Evolutionary conservation across 345 rosid species (phyloP).

Genomic region (Hibiscus syriacus): DNA sequence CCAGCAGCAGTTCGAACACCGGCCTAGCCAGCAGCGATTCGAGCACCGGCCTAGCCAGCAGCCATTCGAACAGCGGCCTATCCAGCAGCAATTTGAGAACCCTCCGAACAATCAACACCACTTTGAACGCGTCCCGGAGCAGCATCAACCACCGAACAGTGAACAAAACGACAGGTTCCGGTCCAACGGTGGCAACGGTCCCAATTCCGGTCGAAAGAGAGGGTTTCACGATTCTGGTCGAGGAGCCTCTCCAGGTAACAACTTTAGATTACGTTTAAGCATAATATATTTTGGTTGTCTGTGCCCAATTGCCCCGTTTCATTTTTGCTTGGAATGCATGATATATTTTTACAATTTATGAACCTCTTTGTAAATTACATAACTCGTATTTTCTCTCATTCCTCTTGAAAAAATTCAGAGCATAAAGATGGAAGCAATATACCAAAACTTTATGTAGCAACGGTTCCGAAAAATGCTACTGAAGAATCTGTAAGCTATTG

Average conservation of each 20-base stretch:
- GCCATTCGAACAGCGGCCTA: constrained; percentile 17
- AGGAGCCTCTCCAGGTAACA: constrained; percentile 23
- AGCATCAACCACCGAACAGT: constrained; percentile 19
- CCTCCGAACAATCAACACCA: constrained; percentile 28
- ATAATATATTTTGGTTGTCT: too few relatives aligned
- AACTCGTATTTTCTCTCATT: constrained; percentile 4
- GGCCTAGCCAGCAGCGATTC: constrained; percentile 22
- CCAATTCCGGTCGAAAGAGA: constrained; percentile 40
- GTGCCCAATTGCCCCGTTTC: neutral
- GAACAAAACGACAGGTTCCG: constrained; percentile 17
- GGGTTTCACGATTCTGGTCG: constrained; percentile 25
- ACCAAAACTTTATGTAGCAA: constrained; percentile 63
- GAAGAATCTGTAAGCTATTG: constrained; percentile 48
- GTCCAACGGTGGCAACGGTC: constrained; percentile 22
- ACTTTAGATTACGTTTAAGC: neutral
- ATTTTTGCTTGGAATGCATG: neutral
- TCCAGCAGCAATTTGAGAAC: constrained; percentile 20
- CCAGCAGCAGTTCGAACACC: constrained; percentile 16
- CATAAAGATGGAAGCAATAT: constrained; percentile 31
- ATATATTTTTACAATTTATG: neutral
- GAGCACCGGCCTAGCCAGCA: constrained; percentile 19
- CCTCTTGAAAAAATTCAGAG: constrained; percentile 25
- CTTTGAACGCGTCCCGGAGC: constrained; percentile 16
- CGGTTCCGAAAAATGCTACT: constrained; percentile 45
- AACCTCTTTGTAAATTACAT: neutral